Percentiles rank a stretch among this genome's conserved stretches.
Evolutionary conservation across 495 filamentous ascomycete genomes (phyloP).

Genomic region (Aspergillus bertholletiae): DNA sequence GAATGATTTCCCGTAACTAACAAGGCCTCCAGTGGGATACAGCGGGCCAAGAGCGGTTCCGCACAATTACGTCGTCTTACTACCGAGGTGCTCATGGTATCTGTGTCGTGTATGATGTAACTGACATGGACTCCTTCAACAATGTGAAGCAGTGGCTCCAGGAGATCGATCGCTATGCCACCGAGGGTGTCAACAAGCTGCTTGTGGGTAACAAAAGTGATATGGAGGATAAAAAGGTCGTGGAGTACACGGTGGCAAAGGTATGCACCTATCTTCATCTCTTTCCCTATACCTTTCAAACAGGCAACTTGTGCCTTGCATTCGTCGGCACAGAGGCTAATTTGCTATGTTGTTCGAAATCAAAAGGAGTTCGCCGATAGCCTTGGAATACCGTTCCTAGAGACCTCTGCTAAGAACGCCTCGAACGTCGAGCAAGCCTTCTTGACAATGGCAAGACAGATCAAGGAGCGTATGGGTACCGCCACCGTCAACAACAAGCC

Average conservation of each 20-base stretch:
- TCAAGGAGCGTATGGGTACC: conserved; percentile 99
- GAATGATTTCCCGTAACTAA: conserved; percentile 16
- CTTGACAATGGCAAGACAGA: conserved; percentile 98
- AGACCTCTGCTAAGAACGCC: conserved; percentile 99
- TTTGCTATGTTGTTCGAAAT: background rate
- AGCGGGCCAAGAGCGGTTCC: conserved; percentile 97
- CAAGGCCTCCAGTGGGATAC: conserved; percentile 80
- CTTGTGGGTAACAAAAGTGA: conserved; percentile 99
- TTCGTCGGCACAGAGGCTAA: conserved; percentile 15
- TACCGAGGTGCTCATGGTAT: conserved; percentile 98
- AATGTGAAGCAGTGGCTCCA: conserved; percentile 99
- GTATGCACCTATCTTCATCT: conserved; percentile 43
- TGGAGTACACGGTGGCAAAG: conserved; percentile 99
- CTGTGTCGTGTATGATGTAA: conserved; percentile 99
- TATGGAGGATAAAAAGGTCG: conserved; percentile 99
- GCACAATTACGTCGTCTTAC: conserved; percentile 99
- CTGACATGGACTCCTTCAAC: conserved; percentile 99
- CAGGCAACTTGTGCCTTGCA: no score
- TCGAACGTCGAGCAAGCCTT: conserved; percentile 99
- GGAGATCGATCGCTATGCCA: conserved; percentile 98
- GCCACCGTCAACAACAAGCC: conserved; percentile 98
- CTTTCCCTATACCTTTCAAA: background rate
- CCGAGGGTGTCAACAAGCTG: conserved; percentile 98
- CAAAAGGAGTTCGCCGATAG: conserved; percentile 95
- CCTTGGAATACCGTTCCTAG: conserved; percentile 98